Conservation (phyloP, 2,329 filamentous ascomycete species). For the Colletotrichum tofieldiae region DNA sequence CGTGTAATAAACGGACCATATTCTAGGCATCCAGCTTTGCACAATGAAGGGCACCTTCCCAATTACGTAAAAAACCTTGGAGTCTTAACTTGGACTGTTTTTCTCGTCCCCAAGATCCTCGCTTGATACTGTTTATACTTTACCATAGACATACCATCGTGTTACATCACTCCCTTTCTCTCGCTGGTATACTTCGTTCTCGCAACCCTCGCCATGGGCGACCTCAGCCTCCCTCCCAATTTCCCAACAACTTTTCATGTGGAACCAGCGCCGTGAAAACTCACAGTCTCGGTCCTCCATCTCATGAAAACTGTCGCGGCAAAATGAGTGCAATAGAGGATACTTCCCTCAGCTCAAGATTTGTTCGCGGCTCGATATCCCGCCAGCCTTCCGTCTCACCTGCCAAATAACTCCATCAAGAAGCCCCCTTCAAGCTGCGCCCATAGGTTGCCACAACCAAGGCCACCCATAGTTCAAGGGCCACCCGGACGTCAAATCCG, state of each 20-base stretch:
- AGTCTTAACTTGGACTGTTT: neutral
- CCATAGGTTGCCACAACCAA: neutral
- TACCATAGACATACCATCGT: neutral
- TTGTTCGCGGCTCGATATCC: constrained; percentile 49
- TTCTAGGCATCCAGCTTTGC: no score
- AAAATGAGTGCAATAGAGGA: neutral
- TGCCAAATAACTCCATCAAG: neutral
- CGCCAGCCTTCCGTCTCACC: constrained; percentile 19
- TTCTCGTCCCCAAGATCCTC: neutral
- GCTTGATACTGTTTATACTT: no score
- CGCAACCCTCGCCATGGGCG: neutral
- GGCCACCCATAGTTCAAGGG: neutral
- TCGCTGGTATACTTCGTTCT: neutral
- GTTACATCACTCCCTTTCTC: neutral
- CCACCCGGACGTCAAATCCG: neutral
- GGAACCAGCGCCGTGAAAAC: neutral
- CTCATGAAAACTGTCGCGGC: neutral
- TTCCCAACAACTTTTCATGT: no score
- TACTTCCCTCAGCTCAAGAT: neutral
- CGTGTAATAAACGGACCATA: neutral
- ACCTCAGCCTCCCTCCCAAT: neutral
- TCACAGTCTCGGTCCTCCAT: neutral
- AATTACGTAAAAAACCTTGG: neutral
- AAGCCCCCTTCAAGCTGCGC: neutral
- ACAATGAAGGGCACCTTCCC: neutral